Percentiles rank a stretch among this genome's conserved stretches.
phyloP scores from a whole-genome alignment of 2,329 filamentous ascomycete species.

The Phoma sp. region DNA sequence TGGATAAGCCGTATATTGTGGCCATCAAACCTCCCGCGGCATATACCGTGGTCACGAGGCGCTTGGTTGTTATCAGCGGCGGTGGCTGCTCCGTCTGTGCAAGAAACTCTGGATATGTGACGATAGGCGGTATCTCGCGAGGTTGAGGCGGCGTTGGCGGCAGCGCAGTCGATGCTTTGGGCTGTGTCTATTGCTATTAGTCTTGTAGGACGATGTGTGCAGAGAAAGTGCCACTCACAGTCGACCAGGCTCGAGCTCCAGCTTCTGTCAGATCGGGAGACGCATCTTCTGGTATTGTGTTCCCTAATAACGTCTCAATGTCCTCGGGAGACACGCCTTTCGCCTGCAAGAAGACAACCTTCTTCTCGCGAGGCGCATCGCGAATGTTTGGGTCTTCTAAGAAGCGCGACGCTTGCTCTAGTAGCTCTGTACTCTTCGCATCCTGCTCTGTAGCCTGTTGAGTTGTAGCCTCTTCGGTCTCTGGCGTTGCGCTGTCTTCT shows the following conservation, averaged over 20 bases:
- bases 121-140: constrained; percentile 65
- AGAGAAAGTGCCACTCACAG: constrained; percentile 25
- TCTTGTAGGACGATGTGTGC: background rate
- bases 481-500: constrained; percentile 19
- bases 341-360: constrained; percentile 75
- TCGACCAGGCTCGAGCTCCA: constrained; percentile 38
- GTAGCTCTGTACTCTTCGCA: constrained; percentile 25
- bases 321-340: constrained; percentile 76
- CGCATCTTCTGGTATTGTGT: constrained; percentile 18
- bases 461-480: constrained; percentile 24
- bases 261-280: constrained; percentile 27
- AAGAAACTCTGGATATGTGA: constrained; percentile 72
- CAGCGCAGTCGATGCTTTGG: constrained; percentile 24
- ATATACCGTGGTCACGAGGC: constrained; percentile 65
- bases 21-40: constrained; percentile 63
- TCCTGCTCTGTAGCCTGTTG: constrained; percentile 17
- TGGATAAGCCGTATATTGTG: constrained; percentile 73
- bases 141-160: constrained; percentile 29
- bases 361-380: constrained; percentile 73
- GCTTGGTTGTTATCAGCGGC: constrained; percentile 65
- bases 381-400: constrained; percentile 77
- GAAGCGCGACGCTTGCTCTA: constrained; percentile 78
- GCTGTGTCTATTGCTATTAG: constrained; percentile 28
- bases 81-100: constrained; percentile 65
- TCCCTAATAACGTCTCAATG: constrained; percentile 70